Percentiles rank a stretch among this genome's conserved stretches.
phyloP scores from a whole-genome alignment of 2,329 filamentous ascomycete species.

The Botryosphaeria dothidea region DNA sequence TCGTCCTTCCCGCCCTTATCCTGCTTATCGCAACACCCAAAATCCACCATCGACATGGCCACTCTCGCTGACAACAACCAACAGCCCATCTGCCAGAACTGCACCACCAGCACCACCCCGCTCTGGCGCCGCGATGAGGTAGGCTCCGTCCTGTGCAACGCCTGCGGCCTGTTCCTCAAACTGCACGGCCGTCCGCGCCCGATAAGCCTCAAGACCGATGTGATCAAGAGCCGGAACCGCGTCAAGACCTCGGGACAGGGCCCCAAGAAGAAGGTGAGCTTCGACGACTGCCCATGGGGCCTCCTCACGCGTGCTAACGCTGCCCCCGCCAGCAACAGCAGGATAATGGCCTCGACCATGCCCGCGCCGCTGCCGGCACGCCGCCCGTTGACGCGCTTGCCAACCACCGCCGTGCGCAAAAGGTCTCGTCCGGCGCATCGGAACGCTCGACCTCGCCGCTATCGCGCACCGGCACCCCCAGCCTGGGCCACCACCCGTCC shows the following conservation, averaged over 20 bases:
- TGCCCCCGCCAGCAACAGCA: conserved; percentile 24
- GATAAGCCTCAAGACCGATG: conserved; percentile 96
- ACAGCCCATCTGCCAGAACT: conserved; percentile 97
- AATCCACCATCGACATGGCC: conserved; percentile 19
- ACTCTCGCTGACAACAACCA: conserved; percentile 36
- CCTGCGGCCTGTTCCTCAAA: conserved; percentile 96
- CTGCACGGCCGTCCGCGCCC: conserved; percentile 90
- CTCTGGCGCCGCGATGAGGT: conserved; percentile 97
- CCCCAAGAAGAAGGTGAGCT: conserved; percentile 77
- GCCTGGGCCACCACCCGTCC: conserved; percentile 64
- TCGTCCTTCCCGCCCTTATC: conserved; percentile 31
- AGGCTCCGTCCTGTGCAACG: conserved; percentile 95
- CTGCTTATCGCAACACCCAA: conserved; percentile 48
- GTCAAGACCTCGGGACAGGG: conserved; percentile 85
- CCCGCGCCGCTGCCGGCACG: conserved; percentile 23
- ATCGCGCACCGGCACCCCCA: conserved; percentile 76
- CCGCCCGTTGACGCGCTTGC: conserved; percentile 52
- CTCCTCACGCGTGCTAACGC: not conserved
- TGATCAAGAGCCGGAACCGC: conserved; percentile 98
- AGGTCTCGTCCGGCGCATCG: conserved; percentile 69
- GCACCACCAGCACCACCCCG: conserved; percentile 90
- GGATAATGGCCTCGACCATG: conserved; percentile 54
- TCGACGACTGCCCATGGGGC: not conserved
- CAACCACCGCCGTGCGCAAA: conserved; percentile 68
- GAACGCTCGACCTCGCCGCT: conserved; percentile 78